These are phyloP conservation scores for Diaporthe citrichinensis DNA, from an alignment of 2,329 filamentous ascomycete genomes.

Conservation along the genomic window DNA sequence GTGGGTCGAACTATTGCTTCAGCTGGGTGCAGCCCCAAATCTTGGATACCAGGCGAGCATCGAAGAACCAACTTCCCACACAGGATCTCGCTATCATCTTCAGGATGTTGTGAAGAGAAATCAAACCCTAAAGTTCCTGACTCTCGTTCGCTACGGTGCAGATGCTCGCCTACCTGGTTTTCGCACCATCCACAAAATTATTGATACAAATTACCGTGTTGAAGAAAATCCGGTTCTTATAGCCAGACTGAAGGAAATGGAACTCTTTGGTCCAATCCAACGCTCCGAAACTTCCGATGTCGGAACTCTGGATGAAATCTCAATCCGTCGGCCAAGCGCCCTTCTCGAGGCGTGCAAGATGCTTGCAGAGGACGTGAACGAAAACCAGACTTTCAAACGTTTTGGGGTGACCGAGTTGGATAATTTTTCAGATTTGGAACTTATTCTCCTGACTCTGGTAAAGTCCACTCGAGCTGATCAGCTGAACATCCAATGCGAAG, in stretches of 20 bases:
- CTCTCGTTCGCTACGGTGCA: neutral
- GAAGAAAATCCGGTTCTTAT: neutral
- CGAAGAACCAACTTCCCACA: neutral
- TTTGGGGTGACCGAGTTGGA: no score
- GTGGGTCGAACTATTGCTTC: neutral
- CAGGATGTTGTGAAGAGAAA: neutral
- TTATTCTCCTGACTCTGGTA: neutral
- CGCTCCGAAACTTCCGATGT: neutral
- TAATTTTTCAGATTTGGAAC: no score
- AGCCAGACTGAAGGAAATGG: neutral
- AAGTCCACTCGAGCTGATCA: neutral
- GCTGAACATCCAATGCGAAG: neutral
- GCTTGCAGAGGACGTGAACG: neutral
- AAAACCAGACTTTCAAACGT: neutral
- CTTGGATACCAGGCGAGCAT: neutral
- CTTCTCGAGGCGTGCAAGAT: neutral
- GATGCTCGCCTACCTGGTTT: neutral
- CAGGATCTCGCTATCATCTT: neutral
- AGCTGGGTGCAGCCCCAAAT: neutral
- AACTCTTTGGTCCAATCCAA: neutral
- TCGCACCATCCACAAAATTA: neutral
- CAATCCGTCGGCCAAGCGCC: neutral
- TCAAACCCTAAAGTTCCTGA: neutral
- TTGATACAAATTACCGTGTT: no score
- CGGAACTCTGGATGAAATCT: neutral